Evolutionary conservation across 1,284 basidiomycete genomes (phyloP), one percentile per base, ranked within the genome.

Genomic region (Xerocomus alliaceus): DNA sequence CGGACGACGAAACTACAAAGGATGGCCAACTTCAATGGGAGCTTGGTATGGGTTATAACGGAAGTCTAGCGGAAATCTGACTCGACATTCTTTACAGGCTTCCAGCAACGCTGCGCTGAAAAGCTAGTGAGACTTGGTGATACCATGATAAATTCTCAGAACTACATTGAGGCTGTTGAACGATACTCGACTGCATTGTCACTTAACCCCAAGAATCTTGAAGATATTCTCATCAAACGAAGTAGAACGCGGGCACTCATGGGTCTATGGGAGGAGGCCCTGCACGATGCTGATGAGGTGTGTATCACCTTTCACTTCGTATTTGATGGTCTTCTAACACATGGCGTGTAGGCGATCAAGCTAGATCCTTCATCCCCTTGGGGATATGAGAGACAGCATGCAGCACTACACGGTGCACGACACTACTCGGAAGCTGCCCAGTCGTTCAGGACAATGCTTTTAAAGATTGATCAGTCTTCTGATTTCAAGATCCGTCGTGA

Each of bases 231-330:
- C 11, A n/a, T 42, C n/a, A 42, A 42, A 17, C 24, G 39, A 11
- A 53, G 29, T 28, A 32, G 18, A 15, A 28, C 50, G 5, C 24
- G 48, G n/a, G n/a, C 41, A 12, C 22, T 11, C 15, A 48, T 54
- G 44, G 28, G n/a, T 1, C 34, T 10, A 5, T 55, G 60, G 59
- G 37, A 22, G n/a, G 59, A 62, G 1, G 59, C 49, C 3, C 34
- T 62, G 12, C 18, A 8, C 8, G 59, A 60, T 41, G 35, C 49
- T 5, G 18, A 62, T 20, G 49, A 61, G 35, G 59, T 61, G 62
- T 17, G 20, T 4, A 6, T 39, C 11, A 20, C 20, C 17, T 7
- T 8, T 26, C 34, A 4, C 5, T 0, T 17, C 4, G 11, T 47
- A 20, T 31, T 20, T 12, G 24, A 28, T 15, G 28, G 28, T 42